Conservation (phyloP, 129 eudicot genomes). For the Mikania micrantha region DNA sequence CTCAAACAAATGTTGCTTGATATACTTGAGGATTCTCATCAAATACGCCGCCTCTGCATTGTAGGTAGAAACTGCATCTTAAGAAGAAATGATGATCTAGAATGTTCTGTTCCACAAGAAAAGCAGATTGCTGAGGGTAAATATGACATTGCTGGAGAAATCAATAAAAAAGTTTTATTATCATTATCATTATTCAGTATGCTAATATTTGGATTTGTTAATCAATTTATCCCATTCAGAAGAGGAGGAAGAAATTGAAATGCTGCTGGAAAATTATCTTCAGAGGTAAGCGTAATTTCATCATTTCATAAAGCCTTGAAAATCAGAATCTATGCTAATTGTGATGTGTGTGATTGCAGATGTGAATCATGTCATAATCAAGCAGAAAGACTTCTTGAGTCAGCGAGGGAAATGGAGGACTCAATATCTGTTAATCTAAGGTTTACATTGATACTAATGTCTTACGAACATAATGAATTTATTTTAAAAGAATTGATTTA, state of each 20-base stretch:
- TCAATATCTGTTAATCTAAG: conserved; percentile 94
- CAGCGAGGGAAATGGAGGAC: conserved; percentile 99
- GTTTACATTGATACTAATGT: conserved; percentile 24
- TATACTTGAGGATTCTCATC: conserved; percentile 92
- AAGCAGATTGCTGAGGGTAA: conserved; percentile 94
- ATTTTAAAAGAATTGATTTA: not conserved
- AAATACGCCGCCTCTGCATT: conserved; percentile 84
- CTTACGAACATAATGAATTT: not conserved
- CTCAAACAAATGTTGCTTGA: conserved; percentile 97
- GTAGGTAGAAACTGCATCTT: conserved; percentile 91
- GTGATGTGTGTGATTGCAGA: conserved; percentile 35
- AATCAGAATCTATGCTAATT: conserved; percentile 1
- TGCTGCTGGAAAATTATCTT: conserved; percentile 96
- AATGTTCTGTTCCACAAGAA: conserved; percentile 79
- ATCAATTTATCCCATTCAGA: conserved; percentile 42
- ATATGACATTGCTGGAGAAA: not conserved
- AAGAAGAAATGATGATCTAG: conserved; percentile 48
- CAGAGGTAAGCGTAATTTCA: conserved; percentile 68
- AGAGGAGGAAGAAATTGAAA: conserved; percentile 99
- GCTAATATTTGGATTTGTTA: not conserved
- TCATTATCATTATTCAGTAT: not conserved
- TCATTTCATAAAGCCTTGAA: conserved; percentile 12
- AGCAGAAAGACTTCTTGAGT: conserved; percentile 98
- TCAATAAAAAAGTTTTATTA: not conserved
- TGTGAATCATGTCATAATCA: conserved; percentile 99